Conservation (phyloP, 169 alveolate genomes). For the Eimeria brunetti region DNA sequence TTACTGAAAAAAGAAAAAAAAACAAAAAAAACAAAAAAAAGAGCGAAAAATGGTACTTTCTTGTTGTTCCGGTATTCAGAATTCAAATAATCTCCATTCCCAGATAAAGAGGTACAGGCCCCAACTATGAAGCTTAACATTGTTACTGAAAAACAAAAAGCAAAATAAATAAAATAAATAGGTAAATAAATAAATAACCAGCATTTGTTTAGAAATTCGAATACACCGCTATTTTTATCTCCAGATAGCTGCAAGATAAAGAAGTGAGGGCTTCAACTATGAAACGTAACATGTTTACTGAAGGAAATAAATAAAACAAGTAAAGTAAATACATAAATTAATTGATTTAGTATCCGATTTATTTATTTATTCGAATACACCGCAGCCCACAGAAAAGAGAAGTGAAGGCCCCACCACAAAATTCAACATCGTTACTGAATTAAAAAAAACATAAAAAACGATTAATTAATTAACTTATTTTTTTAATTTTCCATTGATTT, state of each 20-base stretch:
- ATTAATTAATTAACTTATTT: not conserved
- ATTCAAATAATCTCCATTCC: slow-evolving; percentile 90
- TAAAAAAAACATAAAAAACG: too few species aligned
- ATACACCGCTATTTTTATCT: slow-evolving; percentile 92
- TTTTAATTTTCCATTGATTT: not conserved
- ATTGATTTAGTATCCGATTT: not conserved
- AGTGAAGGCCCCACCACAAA: too few species aligned
- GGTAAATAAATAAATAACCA: too few species aligned
- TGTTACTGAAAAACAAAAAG: not conserved
- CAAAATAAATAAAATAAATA: not conserved
- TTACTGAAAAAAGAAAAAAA: not conserved
- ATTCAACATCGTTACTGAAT: too few species aligned
- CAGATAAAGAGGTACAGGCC: not conserved
- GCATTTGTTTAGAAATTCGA: too few species aligned
- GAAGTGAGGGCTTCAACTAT: slow-evolving; percentile 93
- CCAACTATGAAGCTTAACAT: not conserved
- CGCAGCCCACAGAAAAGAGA: not conserved
- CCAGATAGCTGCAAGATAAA: slow-evolving; percentile 92
- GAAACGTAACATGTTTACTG: slow-evolving; percentile 91
- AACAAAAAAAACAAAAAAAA: not conserved
- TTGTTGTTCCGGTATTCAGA: too few species aligned
- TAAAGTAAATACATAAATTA: too few species aligned
- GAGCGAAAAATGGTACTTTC: too few species aligned
- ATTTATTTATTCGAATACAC: not conserved
- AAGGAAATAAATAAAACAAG: not conserved